Base-by-base conservation (phyloP, 352 stramenopile species). In the Globisporangium iwayamae region DNA sequence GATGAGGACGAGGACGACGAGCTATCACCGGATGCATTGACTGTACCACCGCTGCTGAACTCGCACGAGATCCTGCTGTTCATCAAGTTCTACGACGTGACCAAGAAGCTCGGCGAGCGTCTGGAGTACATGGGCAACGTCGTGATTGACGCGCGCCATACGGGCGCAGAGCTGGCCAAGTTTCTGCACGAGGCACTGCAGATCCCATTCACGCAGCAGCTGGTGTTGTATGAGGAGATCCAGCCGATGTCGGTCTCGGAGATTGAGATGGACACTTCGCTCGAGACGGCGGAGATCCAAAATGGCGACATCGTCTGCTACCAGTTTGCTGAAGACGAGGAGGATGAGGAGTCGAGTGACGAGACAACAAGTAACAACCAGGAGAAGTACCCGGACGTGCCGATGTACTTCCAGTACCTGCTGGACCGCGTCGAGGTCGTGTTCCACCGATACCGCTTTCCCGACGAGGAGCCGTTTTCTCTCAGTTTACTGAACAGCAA, bases 251-350 rank as follows among this genome's bases (percentile, higher is more conserved):
- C 74, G 5, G 74, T 96, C 25, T 75, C 76, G 0, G 67, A 80
- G 56, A 85, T 96, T 36, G 73, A 83, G 2, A 72, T 82, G 69
- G 69, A 76, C 8, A 57, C 58, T 28, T 85, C 72, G 0, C 68
- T 96, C 0, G 61, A 69, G 11, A 65, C 59, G 0, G 70, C 75
- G 1, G 87, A 94, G 45, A 90, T 96, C 63, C 87, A 96, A 59
- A 65, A 85, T 51, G 87, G 87, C 6, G 87, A 96, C 59, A 96
- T 96, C 14, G 75, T 96, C 55, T 93, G 86, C 63, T 94, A 83
- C 53, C 85, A 94, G 61, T 82, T 73, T 18, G 72, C 69, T 36
- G 71, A 86, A 5, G 73, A 80, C 20, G 69, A 78, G 28, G 63
- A 63, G 45, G 43, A 67, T 62, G 18, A 69, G 36, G 45, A 57